Evolutionary conservation across 257 asterid genomes (phyloP).

Genomic region (Nemophila menziesii): DNA sequence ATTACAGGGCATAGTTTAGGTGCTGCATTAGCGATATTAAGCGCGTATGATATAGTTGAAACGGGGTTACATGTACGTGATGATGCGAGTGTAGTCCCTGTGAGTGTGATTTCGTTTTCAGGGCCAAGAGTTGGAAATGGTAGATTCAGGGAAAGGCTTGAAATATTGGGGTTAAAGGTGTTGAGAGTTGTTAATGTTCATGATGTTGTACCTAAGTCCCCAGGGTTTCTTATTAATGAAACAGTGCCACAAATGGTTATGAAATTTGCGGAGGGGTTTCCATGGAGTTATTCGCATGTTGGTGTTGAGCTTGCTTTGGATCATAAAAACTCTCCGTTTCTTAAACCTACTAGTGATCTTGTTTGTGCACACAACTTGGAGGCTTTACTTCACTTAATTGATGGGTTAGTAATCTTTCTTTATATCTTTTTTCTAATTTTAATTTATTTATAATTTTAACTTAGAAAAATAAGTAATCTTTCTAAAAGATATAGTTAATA

Average conservation of each 20-base stretch:
- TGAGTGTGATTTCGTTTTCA: slow-evolving; percentile 29
- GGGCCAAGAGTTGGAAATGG: slow-evolving; percentile 51
- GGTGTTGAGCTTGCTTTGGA: slow-evolving; percentile 42
- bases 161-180: slow-evolving; percentile 32
- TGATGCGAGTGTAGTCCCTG: slow-evolving; percentile 14
- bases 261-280: slow-evolving; percentile 22
- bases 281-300: slow-evolving; percentile 45
- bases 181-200: slow-evolving; percentile 39
- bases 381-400: slow-evolving; percentile 40
- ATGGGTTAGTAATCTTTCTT: slow-evolving; percentile 30
- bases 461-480: too few species aligned
- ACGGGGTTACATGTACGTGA: slow-evolving; percentile 10
- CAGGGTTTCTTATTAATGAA: slow-evolving; percentile 39
- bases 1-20: slow-evolving; percentile 24
- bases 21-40: slow-evolving; percentile 17
- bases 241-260: slow-evolving; percentile 12
- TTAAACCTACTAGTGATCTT: slow-evolving; percentile 23
- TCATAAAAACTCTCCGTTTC: slow-evolving; percentile 34
- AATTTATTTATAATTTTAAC: too few species aligned
- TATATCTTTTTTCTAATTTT: not conserved
- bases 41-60: slow-evolving; percentile 20
- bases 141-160: slow-evolving; percentile 28
- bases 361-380: slow-evolving; percentile 43
- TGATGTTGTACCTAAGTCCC: slow-evolving; percentile 35
- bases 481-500: too few species aligned